A percentile compares a stretch with the other conserved stretches of the same genome.
These are phyloP conservation scores for Venturia oleaginea DNA, from an alignment of 2,329 filamentous ascomycete species.

Conservation along the genomic window DNA sequence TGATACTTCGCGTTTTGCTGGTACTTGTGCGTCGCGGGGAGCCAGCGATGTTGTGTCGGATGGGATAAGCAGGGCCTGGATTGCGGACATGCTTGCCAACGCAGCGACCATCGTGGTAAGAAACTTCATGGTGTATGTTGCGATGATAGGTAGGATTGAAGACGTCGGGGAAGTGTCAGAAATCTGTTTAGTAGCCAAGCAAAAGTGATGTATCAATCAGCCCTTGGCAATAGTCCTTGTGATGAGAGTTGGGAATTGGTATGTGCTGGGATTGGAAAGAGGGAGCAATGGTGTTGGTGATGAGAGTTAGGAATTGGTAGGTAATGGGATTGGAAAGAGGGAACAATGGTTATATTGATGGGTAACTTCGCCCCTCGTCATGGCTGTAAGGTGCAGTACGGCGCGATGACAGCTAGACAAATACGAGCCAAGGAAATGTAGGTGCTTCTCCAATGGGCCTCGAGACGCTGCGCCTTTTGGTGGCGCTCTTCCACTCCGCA, in stretches of 20 bases:
- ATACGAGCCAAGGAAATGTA: background rate
- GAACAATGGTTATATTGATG: background rate
- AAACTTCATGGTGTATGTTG: conserved; percentile 14
- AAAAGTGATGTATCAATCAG: background rate
- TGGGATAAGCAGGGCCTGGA: conserved; percentile 13
- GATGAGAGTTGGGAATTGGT: background rate
- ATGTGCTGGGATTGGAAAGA: background rate
- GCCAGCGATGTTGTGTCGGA: conserved; percentile 5
- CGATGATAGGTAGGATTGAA: background rate
- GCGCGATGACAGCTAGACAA: background rate
- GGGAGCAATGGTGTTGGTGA: background rate
- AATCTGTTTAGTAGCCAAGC: background rate
- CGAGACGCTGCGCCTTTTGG: background rate
- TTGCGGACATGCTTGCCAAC: conserved; percentile 7
- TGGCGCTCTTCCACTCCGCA: background rate
- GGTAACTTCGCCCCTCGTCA: background rate
- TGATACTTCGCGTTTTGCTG: conserved; percentile 6
- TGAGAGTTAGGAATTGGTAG: background rate
- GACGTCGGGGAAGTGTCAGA: background rate
- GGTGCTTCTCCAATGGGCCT: background rate
- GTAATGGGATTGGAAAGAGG: background rate
- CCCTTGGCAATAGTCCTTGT: background rate
- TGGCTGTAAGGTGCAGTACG: background rate
- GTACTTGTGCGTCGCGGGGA: background rate
- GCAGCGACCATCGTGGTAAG: background rate